A percentile compares a stretch with the other conserved stretches of the same genome.
Conservation (phyloP, 2,329 filamentous ascomycete genomes). For the Aspergillus sp. region DNA sequence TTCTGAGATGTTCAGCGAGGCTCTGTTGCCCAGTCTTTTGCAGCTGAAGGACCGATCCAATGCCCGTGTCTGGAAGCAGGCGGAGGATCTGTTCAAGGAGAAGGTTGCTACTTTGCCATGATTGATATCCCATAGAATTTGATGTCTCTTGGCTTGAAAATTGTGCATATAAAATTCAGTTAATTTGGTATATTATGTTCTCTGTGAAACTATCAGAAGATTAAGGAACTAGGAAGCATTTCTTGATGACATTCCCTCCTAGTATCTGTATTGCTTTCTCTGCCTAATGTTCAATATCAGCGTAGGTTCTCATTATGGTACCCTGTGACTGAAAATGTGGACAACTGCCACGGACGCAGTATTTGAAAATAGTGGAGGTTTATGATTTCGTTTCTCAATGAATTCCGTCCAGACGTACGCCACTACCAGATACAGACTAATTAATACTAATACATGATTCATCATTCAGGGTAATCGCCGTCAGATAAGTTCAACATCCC, state of each 20-base stretch:
- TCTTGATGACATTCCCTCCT: background rate
- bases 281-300: too few species aligned
- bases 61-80: slow-evolving; percentile 75
- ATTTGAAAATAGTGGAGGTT: background rate
- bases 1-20: slow-evolving; percentile 78
- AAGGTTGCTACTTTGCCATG: slow-evolving; percentile 70
- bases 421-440: background rate
- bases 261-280: background rate
- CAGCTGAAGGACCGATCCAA: slow-evolving; percentile 73
- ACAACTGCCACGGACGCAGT: too few species aligned
- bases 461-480: background rate
- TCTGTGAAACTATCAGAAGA: too few species aligned
- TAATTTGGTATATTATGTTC: background rate
- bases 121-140: slow-evolving; percentile 19
- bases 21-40: slow-evolving; percentile 74
- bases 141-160: background rate
- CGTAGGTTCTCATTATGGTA: too few species aligned
- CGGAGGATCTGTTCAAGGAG: slow-evolving; percentile 79
- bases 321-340: too few species aligned
- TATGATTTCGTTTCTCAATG: background rate
- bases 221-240: background rate
- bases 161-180: background rate
- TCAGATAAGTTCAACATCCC: background rate
- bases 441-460: background rate
- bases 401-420: background rate